phyloP scores from a whole-genome alignment of 176 grass and related monocot species.

The Oryza coarctata region DNA sequence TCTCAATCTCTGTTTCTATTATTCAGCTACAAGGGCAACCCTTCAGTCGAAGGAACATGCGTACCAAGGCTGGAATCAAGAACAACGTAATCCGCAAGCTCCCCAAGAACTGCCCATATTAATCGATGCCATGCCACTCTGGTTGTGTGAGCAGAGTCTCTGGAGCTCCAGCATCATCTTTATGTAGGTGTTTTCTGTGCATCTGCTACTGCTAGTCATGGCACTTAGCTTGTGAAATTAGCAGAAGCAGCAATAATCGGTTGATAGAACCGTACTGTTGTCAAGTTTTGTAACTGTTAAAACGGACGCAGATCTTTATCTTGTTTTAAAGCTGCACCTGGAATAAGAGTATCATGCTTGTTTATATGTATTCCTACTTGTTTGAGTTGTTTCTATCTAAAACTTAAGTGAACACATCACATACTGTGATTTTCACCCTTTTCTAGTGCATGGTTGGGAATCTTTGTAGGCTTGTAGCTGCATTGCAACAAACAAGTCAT shows the following conservation, averaged over 20 bases:
- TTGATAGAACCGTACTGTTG: background rate
- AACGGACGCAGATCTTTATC: background rate
- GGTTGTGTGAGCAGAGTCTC: background rate
- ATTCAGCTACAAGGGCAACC: conserved; percentile 73
- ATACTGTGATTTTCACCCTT: background rate
- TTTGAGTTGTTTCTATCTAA: background rate
- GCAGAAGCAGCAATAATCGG: background rate
- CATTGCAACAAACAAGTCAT: too few relatives aligned
- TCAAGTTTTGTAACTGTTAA: background rate
- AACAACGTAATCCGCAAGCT: conserved; percentile 92
- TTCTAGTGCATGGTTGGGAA: background rate
- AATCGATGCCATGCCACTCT: background rate
- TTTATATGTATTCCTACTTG: too few relatives aligned
- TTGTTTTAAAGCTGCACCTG: background rate
- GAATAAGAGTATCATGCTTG: background rate
- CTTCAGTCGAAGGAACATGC: conserved; percentile 92
- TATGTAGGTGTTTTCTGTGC: background rate
- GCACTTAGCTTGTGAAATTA: background rate
- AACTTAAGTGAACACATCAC: background rate
- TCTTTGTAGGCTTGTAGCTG: too few relatives aligned
- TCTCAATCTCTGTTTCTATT: background rate
- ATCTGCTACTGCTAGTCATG: background rate
- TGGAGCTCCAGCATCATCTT: conserved; percentile 13
- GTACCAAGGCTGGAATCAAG: conserved; percentile 85
- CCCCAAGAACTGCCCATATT: conserved; percentile 88